phyloP scores from a whole-genome alignment of 352 stramenopile species.

The Phytophthora megakarya region DNA sequence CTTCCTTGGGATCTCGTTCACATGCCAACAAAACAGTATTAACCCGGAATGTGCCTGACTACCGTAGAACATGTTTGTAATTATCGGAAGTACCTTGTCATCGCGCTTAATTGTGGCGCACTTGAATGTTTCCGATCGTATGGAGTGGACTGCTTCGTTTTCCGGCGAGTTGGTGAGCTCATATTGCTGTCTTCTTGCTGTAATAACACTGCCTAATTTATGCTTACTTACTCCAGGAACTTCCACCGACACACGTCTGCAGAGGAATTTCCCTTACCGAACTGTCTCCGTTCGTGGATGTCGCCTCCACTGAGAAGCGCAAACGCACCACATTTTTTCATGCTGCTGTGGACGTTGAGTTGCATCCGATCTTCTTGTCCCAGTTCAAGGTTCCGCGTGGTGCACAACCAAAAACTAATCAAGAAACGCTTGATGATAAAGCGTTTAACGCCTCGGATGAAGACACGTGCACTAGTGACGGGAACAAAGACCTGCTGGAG shows the following conservation, averaged over 20 bases:
- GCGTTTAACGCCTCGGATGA: conserved; percentile 17
- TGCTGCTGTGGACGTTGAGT: conserved; percentile 29
- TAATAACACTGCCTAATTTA: too few relatives aligned
- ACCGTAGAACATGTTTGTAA: conserved; percentile 44
- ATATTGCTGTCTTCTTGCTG: neutral
- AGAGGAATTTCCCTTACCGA: conserved; percentile 48
- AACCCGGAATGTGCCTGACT: neutral
- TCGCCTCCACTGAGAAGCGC: conserved; percentile 55
- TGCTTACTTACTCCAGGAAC: conserved; percentile 33
- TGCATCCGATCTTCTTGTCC: conserved; percentile 47
- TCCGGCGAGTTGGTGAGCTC: conserved; percentile 51
- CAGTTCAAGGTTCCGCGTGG: conserved; percentile 57
- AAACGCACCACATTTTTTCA: conserved; percentile 56
- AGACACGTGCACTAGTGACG: neutral
- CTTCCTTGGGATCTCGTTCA: neutral
- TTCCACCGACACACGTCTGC: conserved; percentile 48
- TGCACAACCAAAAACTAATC: neutral
- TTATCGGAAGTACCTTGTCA: conserved; percentile 52
- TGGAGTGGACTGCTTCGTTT: conserved; percentile 40
- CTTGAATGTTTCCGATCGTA: conserved; percentile 30
- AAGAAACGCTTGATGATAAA: conserved; percentile 9
- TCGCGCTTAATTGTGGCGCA: conserved; percentile 43
- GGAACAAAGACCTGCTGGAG: conserved; percentile 19
- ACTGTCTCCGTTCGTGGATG: conserved; percentile 54
- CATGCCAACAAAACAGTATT: conserved; percentile 1